phyloP scores from a whole-genome alignment of 805 yeast genomes.

The Starmerella tilneyi region DNA sequence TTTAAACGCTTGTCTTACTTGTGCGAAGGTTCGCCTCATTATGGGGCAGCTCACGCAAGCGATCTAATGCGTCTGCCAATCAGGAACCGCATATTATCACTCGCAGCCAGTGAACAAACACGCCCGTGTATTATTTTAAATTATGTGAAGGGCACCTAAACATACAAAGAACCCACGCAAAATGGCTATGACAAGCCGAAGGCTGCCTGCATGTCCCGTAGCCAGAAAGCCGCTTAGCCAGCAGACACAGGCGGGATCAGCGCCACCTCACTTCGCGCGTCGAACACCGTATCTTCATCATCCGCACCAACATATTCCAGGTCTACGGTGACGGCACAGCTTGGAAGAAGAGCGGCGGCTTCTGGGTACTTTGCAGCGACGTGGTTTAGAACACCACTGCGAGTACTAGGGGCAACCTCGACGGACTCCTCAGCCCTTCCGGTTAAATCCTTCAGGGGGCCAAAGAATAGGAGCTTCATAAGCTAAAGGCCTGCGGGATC shows the following conservation, averaged over 20 bases:
- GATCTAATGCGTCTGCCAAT: too few species aligned
- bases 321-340: conserved; percentile 26
- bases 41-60: too few species aligned
- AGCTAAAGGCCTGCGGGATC: too few species aligned
- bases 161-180: neutral
- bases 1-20: too few species aligned
- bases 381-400: conserved; percentile 10
- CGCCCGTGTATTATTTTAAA: too few species aligned
- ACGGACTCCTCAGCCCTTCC: conserved; percentile 12
- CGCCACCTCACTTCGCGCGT: conserved; percentile 24
- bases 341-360: conserved; percentile 14
- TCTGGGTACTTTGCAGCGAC: conserved; percentile 17
- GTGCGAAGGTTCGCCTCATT: too few species aligned
- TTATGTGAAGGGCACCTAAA: too few species aligned
- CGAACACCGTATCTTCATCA: conserved; percentile 6
- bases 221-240: conserved; percentile 20
- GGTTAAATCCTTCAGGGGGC: conserved; percentile 24
- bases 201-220: too few species aligned
- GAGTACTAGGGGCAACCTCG: neutral
- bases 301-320: conserved; percentile 22
- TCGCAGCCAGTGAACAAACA: too few species aligned
- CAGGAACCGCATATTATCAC: too few species aligned
- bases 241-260: conserved; percentile 29
- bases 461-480: conserved; percentile 24
- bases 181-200: too few species aligned